A percentile compares a stretch with the other conserved stretches of the same genome.
Conservation (phyloP, 1,284 basidiomycete species). For the Stygiomarasmius scandens region DNA sequence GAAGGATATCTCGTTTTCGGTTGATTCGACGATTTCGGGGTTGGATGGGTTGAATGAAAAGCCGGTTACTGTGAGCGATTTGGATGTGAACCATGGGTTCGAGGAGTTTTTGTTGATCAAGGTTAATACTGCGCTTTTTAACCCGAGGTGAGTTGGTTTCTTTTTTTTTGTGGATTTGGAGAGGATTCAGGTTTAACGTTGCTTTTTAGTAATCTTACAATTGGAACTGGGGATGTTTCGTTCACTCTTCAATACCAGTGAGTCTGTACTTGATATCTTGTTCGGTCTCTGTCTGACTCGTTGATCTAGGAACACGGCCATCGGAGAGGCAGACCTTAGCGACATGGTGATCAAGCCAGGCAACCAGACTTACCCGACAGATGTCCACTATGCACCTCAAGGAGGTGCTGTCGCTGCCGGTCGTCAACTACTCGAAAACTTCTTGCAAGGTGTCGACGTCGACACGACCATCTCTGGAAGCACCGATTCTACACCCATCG, state of each 20-base stretch:
- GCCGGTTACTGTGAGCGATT: conserved; percentile 58
- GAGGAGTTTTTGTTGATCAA: conserved; percentile 72
- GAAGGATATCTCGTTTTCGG: conserved; percentile 63
- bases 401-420: conserved; percentile 60
- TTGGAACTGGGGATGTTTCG: conserved; percentile 67
- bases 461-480: conserved; percentile 63
- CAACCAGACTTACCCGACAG: conserved; percentile 56
- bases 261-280: conserved; percentile 21
- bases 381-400: conserved; percentile 68
- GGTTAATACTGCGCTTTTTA: conserved; percentile 59
- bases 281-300: conserved; percentile 2
- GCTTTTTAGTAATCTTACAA: conserved; percentile 65
- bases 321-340: conserved; percentile 63
- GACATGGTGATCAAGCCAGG: conserved; percentile 61
- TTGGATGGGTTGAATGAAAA: conserved; percentile 68
- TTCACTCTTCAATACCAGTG: conserved; percentile 64
- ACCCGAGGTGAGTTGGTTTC: conserved; percentile 57
- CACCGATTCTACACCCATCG: conserved; percentile 61
- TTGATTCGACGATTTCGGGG: conserved; percentile 64
- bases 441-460: conserved; percentile 66
- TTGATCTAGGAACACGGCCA: conserved; percentile 45
- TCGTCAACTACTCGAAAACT: conserved; percentile 67
- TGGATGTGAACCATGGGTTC: conserved; percentile 77
- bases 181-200: background rate
- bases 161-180: conserved; percentile 11